phyloP scores from a whole-genome alignment of 169 alveolate species.

The Cytauxzoon felis region DNA sequence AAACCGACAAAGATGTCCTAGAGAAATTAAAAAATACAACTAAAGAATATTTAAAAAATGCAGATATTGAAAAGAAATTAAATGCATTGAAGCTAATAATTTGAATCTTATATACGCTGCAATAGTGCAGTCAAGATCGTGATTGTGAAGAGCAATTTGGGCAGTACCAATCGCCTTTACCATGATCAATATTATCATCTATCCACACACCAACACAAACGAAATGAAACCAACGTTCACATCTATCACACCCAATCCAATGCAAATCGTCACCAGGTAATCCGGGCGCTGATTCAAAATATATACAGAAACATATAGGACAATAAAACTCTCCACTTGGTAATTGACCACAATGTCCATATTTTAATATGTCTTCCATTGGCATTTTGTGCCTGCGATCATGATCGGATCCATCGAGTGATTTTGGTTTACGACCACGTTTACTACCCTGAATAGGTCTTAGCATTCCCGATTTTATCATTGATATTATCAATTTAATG shows the following conservation, averaged over 20 bases:
- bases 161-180: not conserved
- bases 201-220: constrained; percentile 70
- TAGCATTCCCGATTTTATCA: constrained; percentile 46
- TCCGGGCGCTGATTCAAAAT: constrained; percentile 74
- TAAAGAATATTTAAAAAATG: not conserved
- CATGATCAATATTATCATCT: constrained; percentile 3
- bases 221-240: constrained; percentile 77
- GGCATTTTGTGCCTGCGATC: constrained; percentile 61
- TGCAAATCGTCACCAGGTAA: constrained; percentile 78
- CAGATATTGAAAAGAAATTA: constrained; percentile 1
- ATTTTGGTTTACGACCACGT: constrained; percentile 62
- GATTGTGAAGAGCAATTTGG: not conserved
- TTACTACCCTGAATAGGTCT: constrained; percentile 64
- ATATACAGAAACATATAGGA: constrained; percentile 70
- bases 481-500: constrained; percentile 23
- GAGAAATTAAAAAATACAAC: constrained; percentile 36
- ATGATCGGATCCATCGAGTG: constrained; percentile 62
- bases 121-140: not conserved
- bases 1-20: constrained; percentile 39
- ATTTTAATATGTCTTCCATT: constrained; percentile 59
- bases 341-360: constrained; percentile 55
- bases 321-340: constrained; percentile 68
- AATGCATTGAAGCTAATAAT: not conserved
- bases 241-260: constrained; percentile 79
- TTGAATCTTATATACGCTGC: not conserved